These are phyloP conservation scores for Trypanosoma boissoni DNA, from an alignment of 208 protist species.

Conservation along the genomic window DNA sequence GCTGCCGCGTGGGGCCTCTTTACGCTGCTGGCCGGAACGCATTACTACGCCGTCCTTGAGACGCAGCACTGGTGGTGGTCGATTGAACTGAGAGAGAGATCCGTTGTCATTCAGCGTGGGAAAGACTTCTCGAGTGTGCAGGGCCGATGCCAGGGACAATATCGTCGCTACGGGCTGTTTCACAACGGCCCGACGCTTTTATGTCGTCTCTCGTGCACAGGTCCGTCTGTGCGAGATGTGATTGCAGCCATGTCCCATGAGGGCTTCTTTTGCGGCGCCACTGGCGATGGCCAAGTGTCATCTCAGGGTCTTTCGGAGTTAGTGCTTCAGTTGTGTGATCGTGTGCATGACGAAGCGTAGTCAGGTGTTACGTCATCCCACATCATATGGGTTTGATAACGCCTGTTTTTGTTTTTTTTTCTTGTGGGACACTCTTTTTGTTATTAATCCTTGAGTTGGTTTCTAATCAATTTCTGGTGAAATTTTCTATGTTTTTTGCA, in stretches of 20 bases:
- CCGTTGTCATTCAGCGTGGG: slow-evolving; percentile 49
- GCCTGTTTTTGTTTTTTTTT: too few relatives aligned
- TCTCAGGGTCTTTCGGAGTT: slow-evolving; percentile 2
- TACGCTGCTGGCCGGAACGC: slow-evolving; percentile 1
- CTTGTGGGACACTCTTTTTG: too few relatives aligned
- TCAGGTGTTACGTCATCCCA: too few relatives aligned
- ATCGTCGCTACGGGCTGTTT: slow-evolving; percentile 36
- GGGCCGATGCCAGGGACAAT: slow-evolving; percentile 37
- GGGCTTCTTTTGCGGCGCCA: slow-evolving; percentile 5
- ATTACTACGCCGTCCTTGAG: slow-evolving; percentile 49
- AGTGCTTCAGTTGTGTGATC: neutral
- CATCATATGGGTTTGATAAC: too few relatives aligned
- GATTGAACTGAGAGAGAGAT: slow-evolving; percentile 38
- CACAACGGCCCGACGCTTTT: slow-evolving; percentile 34
- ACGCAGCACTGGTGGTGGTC: slow-evolving; percentile 59
- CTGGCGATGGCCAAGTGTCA: too few relatives aligned
- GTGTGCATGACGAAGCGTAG: too few relatives aligned
- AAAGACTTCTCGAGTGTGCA: slow-evolving; percentile 57
- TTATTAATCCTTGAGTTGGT: too few relatives aligned
- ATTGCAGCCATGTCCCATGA: slow-evolving; percentile 1
- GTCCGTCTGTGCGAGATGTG: slow-evolving; percentile 4
- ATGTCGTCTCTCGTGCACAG: neutral
- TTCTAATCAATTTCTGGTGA: too few relatives aligned
- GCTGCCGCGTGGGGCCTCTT: slow-evolving; percentile 8
- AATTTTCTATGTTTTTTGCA: too few relatives aligned